phyloP scores from a whole-genome alignment of 352 stramenopile genomes.

The Pythium utonaiense region DNA sequence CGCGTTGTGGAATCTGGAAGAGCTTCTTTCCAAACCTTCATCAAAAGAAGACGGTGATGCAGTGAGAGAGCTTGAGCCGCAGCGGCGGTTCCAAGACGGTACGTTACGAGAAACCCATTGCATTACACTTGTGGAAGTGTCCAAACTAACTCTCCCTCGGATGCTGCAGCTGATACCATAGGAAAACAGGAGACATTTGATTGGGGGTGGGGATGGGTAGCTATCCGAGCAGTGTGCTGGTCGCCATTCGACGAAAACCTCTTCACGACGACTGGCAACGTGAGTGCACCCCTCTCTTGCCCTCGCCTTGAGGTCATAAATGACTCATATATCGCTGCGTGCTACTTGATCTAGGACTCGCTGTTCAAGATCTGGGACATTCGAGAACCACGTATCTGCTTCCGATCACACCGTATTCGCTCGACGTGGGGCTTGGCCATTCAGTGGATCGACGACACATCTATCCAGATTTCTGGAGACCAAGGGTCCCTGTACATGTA shows the following conservation, averaged over 20 bases:
- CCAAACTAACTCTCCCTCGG: too few relatives aligned
- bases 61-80: constrained; percentile 47
- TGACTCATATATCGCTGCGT: too few relatives aligned
- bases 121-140: too few relatives aligned
- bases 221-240: constrained; percentile 73
- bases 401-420: constrained; percentile 77
- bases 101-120: too few relatives aligned
- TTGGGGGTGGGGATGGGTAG: constrained; percentile 81
- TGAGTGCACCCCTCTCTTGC: constrained; percentile 19
- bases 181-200: constrained; percentile 82
- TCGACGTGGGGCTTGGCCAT: constrained; percentile 76
- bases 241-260: constrained; percentile 80
- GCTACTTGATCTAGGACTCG: too few relatives aligned
- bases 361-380: constrained; percentile 85
- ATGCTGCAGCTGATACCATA: constrained; percentile 56
- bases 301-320: too few relatives aligned
- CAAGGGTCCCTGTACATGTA: constrained; percentile 80
- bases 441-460: constrained; percentile 75
- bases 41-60: neutral
- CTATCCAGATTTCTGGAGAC: constrained; percentile 73
- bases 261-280: constrained; percentile 85
- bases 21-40: constrained; percentile 16
- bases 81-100: constrained; percentile 82
- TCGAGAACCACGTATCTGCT: constrained; percentile 67
- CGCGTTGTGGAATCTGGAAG: constrained; percentile 73